A percentile compares a stretch with the other conserved stretches of the same genome.
Evolutionary conservation across 441 rosid species (phyloP).

Genomic region (Geranium incanum): DNA sequence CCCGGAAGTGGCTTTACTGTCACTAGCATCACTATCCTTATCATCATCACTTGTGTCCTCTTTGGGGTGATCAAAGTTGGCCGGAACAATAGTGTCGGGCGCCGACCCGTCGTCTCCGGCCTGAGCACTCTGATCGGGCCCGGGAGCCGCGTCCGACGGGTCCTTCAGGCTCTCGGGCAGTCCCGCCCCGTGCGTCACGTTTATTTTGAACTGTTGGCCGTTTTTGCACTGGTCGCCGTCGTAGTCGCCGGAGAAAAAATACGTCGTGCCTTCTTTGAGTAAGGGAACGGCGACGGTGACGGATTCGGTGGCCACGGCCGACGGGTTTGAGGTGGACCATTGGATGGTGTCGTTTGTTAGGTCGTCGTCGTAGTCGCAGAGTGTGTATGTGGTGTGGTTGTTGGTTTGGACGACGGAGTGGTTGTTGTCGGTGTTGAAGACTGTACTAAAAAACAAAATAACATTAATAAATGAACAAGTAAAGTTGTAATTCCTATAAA

Average conservation of each 20-base stretch:
- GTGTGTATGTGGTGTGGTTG: conserved; percentile 59
- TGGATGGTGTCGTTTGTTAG: conserved; percentile 41
- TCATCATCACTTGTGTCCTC: conserved; percentile 26
- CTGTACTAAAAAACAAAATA: conserved; percentile 33
- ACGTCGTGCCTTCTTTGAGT: conserved; percentile 56
- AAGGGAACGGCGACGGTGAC: conserved; percentile 65
- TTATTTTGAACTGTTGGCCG: conserved; percentile 60
- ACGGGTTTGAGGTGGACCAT: conserved; percentile 72
- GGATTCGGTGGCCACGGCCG: conserved; percentile 47
- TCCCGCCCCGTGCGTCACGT: conserved; percentile 69
- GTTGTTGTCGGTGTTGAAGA: conserved; percentile 75
- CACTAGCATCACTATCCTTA: conserved; percentile 23
- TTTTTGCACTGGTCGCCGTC: conserved; percentile 79
- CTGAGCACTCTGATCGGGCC: conserved; percentile 42
- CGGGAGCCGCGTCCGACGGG: conserved; percentile 51
- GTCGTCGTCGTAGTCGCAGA: conserved; percentile 61
- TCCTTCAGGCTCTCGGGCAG: conserved; percentile 46
- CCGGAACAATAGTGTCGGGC: conserved; percentile 69
- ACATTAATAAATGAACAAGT: not conserved
- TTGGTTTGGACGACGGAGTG: conserved; percentile 85
- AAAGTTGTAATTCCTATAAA: too few species aligned
- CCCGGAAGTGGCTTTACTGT: conserved; percentile 23
- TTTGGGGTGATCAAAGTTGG: conserved; percentile 57
- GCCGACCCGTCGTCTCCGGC: conserved; percentile 48
- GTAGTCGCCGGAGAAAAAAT: conserved; percentile 77